Percentiles rank a stretch among this genome's conserved stretches.
These are phyloP conservation scores for Diaporthe ampelina DNA, from an alignment of 2,329 filamentous ascomycete genomes.

Conservation along the genomic window DNA sequence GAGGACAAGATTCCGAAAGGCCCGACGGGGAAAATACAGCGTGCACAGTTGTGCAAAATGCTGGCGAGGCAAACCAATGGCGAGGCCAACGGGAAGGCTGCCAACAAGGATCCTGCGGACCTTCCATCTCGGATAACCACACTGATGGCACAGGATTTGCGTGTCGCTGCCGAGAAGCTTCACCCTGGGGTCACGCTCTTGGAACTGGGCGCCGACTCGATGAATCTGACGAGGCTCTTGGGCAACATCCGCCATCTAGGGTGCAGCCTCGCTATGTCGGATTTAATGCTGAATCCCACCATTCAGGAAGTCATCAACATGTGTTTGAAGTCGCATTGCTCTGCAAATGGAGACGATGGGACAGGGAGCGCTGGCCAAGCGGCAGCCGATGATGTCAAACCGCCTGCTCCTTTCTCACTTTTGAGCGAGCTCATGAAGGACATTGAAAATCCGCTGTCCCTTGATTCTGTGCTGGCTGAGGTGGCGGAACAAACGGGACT, in stretches of 20 bases:
- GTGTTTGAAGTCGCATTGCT: background rate
- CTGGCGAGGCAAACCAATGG: background rate
- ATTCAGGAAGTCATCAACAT: slow-evolving; percentile 14
- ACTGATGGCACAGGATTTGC: background rate
- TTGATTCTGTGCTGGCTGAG: background rate
- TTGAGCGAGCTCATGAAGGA: background rate
- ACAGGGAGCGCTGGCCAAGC: background rate
- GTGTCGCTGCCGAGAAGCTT: background rate
- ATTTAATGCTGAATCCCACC: slow-evolving; percentile 22
- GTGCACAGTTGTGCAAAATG: background rate
- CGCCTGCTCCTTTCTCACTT: slow-evolving; percentile 20
- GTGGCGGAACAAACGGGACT: slow-evolving; percentile 13
- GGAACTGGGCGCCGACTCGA: slow-evolving; percentile 29
- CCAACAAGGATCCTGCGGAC: background rate
- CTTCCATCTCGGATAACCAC: background rate
- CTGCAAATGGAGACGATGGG: background rate
- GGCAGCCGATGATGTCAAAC: background rate
- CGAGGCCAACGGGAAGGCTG: background rate
- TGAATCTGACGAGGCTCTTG: slow-evolving; percentile 22
- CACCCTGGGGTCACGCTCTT: background rate
- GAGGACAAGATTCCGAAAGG: slow-evolving; percentile 12
- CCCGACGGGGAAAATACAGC: slow-evolving; percentile 15
- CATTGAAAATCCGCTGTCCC: background rate
- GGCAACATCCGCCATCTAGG: background rate
- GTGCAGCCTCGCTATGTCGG: slow-evolving; percentile 25